Conservation (phyloP, 2,329 filamentous ascomycete species). For the Calonectria hongkongensis region DNA sequence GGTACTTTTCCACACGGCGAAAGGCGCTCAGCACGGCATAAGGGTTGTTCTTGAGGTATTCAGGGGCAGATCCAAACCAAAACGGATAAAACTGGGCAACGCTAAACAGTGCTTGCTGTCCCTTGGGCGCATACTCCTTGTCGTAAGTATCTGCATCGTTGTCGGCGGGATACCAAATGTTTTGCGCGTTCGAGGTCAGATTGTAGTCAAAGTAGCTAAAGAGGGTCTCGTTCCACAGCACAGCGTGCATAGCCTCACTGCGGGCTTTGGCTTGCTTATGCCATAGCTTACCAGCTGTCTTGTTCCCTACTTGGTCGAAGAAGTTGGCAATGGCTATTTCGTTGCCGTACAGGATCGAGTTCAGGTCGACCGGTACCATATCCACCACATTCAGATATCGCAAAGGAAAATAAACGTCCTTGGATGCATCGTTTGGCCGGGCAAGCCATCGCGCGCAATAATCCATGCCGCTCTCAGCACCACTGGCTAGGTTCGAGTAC, state of each 20-base stretch:
- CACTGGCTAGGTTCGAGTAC: constrained; percentile 78
- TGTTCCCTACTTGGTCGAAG: constrained; percentile 70
- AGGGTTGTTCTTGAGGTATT: constrained; percentile 74
- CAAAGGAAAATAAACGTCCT: constrained; percentile 79
- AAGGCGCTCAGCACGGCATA: constrained; percentile 74
- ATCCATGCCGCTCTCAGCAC: constrained; percentile 81
- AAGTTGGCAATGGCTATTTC: constrained; percentile 76
- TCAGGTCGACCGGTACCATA: constrained; percentile 79
- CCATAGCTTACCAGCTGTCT: constrained; percentile 70
- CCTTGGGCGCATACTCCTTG: constrained; percentile 68
- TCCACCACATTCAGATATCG: constrained; percentile 76
- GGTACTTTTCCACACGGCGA: constrained; percentile 70
- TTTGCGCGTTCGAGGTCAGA: constrained; percentile 73
- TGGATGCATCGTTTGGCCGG: constrained; percentile 74
- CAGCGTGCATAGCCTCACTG: constrained; percentile 76
- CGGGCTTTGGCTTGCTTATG: constrained; percentile 69
- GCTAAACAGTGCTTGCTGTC: constrained; percentile 74
- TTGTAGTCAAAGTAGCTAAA: constrained; percentile 83
- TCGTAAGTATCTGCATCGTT: constrained; percentile 59
- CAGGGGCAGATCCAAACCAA: constrained; percentile 79
- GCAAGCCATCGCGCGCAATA: constrained; percentile 76
- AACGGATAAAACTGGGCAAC: constrained; percentile 80
- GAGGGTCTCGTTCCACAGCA: constrained; percentile 79
- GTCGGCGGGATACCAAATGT: constrained; percentile 72
- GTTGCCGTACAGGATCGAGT: constrained; percentile 80